Evolutionary conservation across 306 rosid species (phyloP), one percentile per base, ranked within the genome.

Genomic region (Gastrolobium villosum): DNA sequence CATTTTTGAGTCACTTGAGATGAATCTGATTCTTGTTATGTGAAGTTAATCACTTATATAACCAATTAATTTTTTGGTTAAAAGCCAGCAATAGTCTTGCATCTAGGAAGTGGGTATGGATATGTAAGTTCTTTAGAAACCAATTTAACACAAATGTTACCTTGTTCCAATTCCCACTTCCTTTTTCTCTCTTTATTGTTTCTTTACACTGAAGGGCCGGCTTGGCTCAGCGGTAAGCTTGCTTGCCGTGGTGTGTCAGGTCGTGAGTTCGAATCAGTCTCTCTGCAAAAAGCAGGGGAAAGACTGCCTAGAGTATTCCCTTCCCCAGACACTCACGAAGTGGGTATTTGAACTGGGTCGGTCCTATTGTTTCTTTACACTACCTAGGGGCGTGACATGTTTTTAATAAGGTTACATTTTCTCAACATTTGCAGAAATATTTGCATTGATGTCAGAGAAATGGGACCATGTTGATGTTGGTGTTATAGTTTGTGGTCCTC

Each of bases 401-500:
- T 26, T 30, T 8, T 65, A 52, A 7, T 20, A 65, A 37, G 14
- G 15, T 9, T 36, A 4, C 35, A 50, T 36, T 39, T 64, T 73
- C 15, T 45, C 56, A 10, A 55, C 5, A 43, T 13, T 45, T 82
- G 96, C 92, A 94, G 97, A 86, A 68, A 92, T 86, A 56, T 89
- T 92, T 48, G 92, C 52, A 44, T 31, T 39, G 31, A 65, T 87
- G 77, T 88, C 97, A 2, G 89, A 87, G 78, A 69, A 79, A 54
- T 90, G 97, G 94, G 91, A 92, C 0, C 78, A 32, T 36, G 94
- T 92, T 45, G 92, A 94, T 72, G 87, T 80, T 7, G 99, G 95
- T 20, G 92, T 94, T 4, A n/a, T 94, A 44, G 93, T 92, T 34
- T 94, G 99, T 77, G 99, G 99, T 66, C 99, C 97, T 82, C 84